Evolutionary conservation across 2,329 filamentous ascomycete species (phyloP), one percentile per base, ranked within the genome.

Genomic region (Madurella mycetomatis): DNA sequence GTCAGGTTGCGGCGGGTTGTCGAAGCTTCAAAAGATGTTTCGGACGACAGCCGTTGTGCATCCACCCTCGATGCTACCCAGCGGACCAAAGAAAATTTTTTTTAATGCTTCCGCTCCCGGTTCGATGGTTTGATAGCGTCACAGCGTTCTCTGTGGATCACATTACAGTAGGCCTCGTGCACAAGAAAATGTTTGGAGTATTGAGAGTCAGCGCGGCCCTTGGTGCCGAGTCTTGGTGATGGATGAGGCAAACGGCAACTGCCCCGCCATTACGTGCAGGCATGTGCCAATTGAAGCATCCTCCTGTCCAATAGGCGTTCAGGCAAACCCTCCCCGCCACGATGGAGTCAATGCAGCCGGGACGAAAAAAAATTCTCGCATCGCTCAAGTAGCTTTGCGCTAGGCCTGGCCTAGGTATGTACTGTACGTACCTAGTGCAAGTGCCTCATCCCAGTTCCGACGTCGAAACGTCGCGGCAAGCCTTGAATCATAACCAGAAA

Each of bases 331-430:
- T 49, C 56, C 58, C 53, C 57, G 49, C 58, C 45, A 42, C 16
- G 40, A 17, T 43, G 49, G 39, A 44, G 50, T 48, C 34, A 54
- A 43, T 48, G 47, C 53, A 53, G 48, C 45, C 37, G 4, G 45
- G 31, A 42, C 41, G 47, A 57, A 60, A 61, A 61, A 59, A 57
- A 59, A 39, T 61, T 61, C 59, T 54, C 59, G 53, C 58, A 56
- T 57, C 37, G 46, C 19, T 34, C 32, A 47, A 51, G 25, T 47
- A 41, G 42, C 52, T 25, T 25, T 7, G 7, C 25, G 25, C 25
- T 25, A 50, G 41, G 42, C 25, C 34, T 39, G 41, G 25, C 15
- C 48, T 15, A 46, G 48, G 19, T 18, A 31, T 9, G 34, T 49
- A 43, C 47, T 19, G 31, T 16, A 40, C n/a, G 41, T 37, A 45